Evolutionary conservation across 371 early-diverging fungal species (phyloP), one percentile per base, ranked within the genome.

Genomic region (Rhizopus microsporus): DNA sequence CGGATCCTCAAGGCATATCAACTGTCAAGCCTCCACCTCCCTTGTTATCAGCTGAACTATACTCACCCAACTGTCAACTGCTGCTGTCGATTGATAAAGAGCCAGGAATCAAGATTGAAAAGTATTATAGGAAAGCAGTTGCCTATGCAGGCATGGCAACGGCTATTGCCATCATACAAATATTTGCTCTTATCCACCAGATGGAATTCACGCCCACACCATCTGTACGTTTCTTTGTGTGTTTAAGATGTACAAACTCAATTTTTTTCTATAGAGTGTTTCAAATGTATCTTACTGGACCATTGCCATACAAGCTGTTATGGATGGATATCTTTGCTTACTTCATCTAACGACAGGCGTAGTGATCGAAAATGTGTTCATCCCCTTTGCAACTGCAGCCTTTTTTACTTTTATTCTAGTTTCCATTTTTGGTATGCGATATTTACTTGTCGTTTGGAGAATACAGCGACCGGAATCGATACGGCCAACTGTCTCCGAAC

Each of bases 221-320:
- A 7, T 87, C 89, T 7, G 87, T 85, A 82, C 65, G 79, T 23
- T 32, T 7, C 3, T 37, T 32, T 23, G 23, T 23, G 4, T 5
- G 7, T 7, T 9, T 30, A 7, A 53, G 43, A 16, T 31, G 7
- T 6, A 7, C 17, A 40, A 5, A 32, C 8, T 33, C 35, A 30
- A 10, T 10, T 33, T 10, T n/a, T 23, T 17, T 46, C 51, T 50
- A 12, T 59, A 74, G 65, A 84, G 85, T 55, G 82, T 88, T 13
- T 79, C 90, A 13, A 89, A 90, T 65, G 83, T 91, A n/a, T 89
- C 93, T 3, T 82, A 85, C 57, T 84, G 84, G 75, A 84, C 86
- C 1, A 83, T 91, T 55, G 81, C 85, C 23, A 80, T 89, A 69
- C 86, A 87, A 61, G 81, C 84, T 9, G 72, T 87, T 17, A 78